phyloP scores from a whole-genome alignment of 2,329 filamentous ascomycete species.

The Fusarium illudens region DNA sequence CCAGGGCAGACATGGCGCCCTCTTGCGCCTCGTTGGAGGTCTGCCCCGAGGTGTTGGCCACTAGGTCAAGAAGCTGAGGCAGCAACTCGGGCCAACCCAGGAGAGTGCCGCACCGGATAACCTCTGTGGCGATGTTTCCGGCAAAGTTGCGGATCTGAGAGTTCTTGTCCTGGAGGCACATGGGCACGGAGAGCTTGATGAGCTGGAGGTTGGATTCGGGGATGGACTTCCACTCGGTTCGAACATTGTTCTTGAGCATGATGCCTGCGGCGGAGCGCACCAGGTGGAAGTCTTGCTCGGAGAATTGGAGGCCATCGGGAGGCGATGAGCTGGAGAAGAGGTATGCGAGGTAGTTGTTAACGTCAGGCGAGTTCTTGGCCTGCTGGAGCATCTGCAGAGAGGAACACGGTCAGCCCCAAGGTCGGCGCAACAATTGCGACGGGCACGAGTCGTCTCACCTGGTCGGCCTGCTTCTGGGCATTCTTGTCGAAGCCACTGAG shows the following conservation, averaged over 20 bases:
- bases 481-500: constrained; percentile 82
- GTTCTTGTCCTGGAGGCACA: constrained; percentile 82
- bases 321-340: constrained; percentile 78
- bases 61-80: constrained; percentile 80
- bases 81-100: constrained; percentile 92
- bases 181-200: constrained; percentile 80
- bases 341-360: constrained; percentile 96
- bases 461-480: constrained; percentile 88
- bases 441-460: constrained; percentile 62
- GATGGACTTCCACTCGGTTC: constrained; percentile 77
- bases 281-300: constrained; percentile 70
- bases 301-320: constrained; percentile 68
- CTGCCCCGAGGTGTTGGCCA: constrained; percentile 76
- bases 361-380: constrained; percentile 87
- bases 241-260: constrained; percentile 95
- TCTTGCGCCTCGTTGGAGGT: constrained; percentile 80
- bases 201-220: constrained; percentile 76
- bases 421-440: constrained; percentile 23
- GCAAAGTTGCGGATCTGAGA: constrained; percentile 86
- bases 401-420: constrained; percentile 32
- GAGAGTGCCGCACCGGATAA: constrained; percentile 84
- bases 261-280: constrained; percentile 89
- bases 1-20: constrained; percentile 89
- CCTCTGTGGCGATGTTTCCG: constrained; percentile 92
- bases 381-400: constrained; percentile 83